Base-by-base conservation (phyloP, 2,329 filamentous ascomycete genomes). In the Aspergillus alliaceus region DNA sequence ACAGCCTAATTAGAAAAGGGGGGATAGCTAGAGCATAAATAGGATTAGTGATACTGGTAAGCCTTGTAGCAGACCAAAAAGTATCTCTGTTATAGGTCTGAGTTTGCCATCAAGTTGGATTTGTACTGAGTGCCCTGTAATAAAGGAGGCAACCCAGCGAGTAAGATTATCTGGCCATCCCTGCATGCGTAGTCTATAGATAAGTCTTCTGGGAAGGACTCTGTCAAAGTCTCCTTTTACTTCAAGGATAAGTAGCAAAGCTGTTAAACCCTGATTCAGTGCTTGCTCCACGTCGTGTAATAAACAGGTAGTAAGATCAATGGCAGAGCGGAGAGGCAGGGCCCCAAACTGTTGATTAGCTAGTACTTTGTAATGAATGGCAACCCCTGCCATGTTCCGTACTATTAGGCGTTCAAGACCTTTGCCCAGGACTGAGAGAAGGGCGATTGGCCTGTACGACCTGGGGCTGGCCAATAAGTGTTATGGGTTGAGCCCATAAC, bases 1-100 rank as follows among this genome's bases (percentile, higher is more conserved):
- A 9, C 15, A 7, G 3, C 37, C 40, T 9, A 53, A 6, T 29
- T 27, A 15, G 40, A 53, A 53, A 9, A 53, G n/a, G 14, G 27
- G 51, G 9, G 27, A 14, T 8, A 53, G 20, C n/a, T 46, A 53
- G n/a, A 53, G 51, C 29, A 53, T 53, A 18, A 53, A 53, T 1
- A 53, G 14, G 6, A 53, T 53, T 11, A 39, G 51, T 12, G 40
- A 53, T 2, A 53, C 14, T 18, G 51, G 25, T 32, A 20, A 53
- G 15, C 31, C 39, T 18, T 52, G 25, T 27, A 18, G 37, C 14
- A 53, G 29, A 14, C 51, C 25, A 15, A 15, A 42, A 27, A 35
- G 40, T 42, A 53, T 25, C 7, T 32, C 39, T 34, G 47, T 46
- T 20, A 22, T 34, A 24, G 39, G 40, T 22, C 51, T 31, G 14